phyloP scores from a whole-genome alignment of 495 filamentous ascomycete species.

The Penicillium lagena region DNA sequence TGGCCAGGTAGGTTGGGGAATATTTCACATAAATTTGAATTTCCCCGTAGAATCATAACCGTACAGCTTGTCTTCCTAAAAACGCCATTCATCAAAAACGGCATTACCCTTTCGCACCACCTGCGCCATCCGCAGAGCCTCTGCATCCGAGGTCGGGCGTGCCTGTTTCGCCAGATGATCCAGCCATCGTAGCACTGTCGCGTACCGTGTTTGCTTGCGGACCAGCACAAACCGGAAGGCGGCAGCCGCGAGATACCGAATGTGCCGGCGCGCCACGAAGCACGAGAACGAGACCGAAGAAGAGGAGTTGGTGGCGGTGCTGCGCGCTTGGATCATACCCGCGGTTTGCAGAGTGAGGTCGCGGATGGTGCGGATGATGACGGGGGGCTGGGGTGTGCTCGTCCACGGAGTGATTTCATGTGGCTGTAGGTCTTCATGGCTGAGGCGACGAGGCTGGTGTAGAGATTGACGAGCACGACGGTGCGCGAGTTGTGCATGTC shows the following conservation, averaged over 20 bases:
- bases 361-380: constrained; percentile 62
- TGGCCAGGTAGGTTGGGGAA: neutral
- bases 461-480: constrained; percentile 67
- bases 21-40: neutral
- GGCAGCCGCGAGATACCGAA: constrained; percentile 61
- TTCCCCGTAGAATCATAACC: neutral
- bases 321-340: constrained; percentile 56
- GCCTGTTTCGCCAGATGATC: constrained; percentile 32
- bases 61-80: constrained; percentile 11
- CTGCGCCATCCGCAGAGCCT: constrained; percentile 18
- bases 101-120: constrained; percentile 27
- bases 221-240: constrained; percentile 60
- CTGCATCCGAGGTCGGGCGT: constrained; percentile 21
- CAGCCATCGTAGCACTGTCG: constrained; percentile 56
- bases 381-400: constrained; percentile 44
- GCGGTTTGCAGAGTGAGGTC: constrained; percentile 60
- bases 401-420: constrained; percentile 49
- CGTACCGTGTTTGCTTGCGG: constrained; percentile 65
- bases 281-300: constrained; percentile 39
- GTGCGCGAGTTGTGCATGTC: constrained; percentile 65
- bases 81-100: constrained; percentile 36
- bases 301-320: constrained; percentile 4
- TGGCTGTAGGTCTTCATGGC: constrained; percentile 86
- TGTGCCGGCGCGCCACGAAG: constrained; percentile 53
- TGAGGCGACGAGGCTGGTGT: constrained; percentile 65